Conservation (phyloP, 495 filamentous ascomycete species). For the Podospora conica region DNA sequence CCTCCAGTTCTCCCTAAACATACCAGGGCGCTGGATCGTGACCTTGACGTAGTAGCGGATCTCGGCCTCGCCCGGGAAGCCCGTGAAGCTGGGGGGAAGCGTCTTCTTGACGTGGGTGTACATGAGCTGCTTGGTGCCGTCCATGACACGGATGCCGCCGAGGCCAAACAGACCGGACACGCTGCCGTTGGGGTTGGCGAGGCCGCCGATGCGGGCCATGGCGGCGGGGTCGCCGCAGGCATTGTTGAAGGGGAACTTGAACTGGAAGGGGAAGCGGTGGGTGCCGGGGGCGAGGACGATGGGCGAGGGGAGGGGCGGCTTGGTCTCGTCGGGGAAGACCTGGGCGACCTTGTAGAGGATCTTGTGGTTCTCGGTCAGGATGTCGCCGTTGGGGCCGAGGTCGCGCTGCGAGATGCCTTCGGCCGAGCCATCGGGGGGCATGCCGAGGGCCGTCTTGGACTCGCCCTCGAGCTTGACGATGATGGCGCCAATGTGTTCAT, state of each 20-base stretch:
- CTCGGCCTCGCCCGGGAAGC: constrained; percentile 75
- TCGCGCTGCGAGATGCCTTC: constrained; percentile 23
- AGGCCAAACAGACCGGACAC: constrained; percentile 32
- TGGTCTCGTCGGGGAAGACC: constrained; percentile 63
- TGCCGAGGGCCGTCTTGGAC: constrained; percentile 54
- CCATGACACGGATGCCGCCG: constrained; percentile 45
- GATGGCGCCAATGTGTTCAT: constrained; percentile 66
- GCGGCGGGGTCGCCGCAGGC: constrained; percentile 55
- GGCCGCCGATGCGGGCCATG: constrained; percentile 40
- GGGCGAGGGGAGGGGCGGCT: constrained; percentile 52
- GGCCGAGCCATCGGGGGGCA: constrained; percentile 21
- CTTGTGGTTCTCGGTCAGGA: constrained; percentile 49
- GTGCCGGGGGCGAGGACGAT: constrained; percentile 67
- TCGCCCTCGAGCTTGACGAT: constrained; percentile 94
- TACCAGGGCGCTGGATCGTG: constrained; percentile 72
- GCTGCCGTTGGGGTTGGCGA: constrained; percentile 33
- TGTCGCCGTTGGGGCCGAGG: constrained; percentile 28
- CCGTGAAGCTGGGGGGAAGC: constrained; percentile 78
- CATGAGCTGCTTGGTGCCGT: constrained; percentile 46
- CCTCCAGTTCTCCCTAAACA: constrained; percentile 82
- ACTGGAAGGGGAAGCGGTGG: constrained; percentile 84
- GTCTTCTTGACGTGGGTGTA: constrained; percentile 74
- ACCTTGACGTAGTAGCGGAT: constrained; percentile 92
- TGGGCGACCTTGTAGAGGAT: constrained; percentile 69
- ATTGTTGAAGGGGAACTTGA: constrained; percentile 95